Conservation (phyloP, 306 rosid genomes). For the Dalbergia cochinchinensis region DNA sequence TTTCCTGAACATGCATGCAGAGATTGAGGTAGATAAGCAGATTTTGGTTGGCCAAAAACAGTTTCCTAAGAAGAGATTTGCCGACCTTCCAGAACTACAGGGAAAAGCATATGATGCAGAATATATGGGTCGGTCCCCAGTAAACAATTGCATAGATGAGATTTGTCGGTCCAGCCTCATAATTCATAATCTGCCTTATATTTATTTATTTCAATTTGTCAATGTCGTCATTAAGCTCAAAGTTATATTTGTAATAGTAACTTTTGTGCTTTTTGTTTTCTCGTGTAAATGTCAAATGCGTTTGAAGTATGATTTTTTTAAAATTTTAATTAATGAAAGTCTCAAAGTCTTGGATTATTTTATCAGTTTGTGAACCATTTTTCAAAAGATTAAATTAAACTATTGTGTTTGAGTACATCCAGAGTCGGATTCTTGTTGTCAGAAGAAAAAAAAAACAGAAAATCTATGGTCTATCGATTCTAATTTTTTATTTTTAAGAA, state of each 20-base stretch:
- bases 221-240: neutral
- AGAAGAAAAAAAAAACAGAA: neutral
- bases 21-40: constrained; percentile 26
- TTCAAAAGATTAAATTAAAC: neutral
- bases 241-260: neutral
- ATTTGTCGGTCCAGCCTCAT: constrained; percentile 48
- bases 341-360: neutral
- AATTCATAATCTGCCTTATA: neutral
- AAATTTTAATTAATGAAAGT: neutral
- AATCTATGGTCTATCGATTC: neutral
- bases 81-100: constrained; percentile 51
- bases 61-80: constrained; percentile 37
- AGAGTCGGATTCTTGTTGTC: neutral
- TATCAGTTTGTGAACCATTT: neutral
- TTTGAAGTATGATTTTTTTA: neutral
- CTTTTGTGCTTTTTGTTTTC: neutral
- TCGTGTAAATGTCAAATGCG: neutral
- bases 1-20: constrained; percentile 32
- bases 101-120: constrained; percentile 43
- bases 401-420: neutral
- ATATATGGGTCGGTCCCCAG: constrained; percentile 48
- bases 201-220: neutral
- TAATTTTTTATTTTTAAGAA: neutral
- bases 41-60: constrained; percentile 35
- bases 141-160: constrained; percentile 17